Conservation (phyloP, 352 stramenopile species). For the Thalassiosira ordinaria region DNA sequence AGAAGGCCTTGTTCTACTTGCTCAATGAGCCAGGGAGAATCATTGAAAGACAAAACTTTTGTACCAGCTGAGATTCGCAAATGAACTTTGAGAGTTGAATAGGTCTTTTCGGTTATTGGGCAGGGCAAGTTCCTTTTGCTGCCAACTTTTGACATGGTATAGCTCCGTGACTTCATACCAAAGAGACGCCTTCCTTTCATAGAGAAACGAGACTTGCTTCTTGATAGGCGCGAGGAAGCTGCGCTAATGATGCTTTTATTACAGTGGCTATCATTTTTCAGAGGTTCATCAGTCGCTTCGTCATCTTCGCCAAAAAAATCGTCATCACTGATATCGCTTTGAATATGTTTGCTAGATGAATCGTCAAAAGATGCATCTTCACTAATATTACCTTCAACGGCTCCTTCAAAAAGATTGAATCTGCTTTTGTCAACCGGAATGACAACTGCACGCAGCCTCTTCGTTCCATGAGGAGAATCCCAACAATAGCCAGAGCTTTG, state of each 20-base stretch:
- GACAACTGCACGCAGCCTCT: conserved; percentile 48
- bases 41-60: conserved; percentile 67
- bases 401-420: conserved; percentile 6
- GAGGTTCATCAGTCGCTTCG: background rate
- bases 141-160: conserved; percentile 45
- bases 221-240: conserved; percentile 18
- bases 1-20: conserved; percentile 54
- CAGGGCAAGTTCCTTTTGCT: conserved; percentile 46
- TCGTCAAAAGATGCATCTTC: conserved; percentile 12
- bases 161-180: conserved; percentile 30
- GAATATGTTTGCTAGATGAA: too few relatives aligned
- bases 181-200: conserved; percentile 6
- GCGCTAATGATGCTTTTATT: conserved; percentile 29
- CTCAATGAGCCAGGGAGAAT: conserved; percentile 49
- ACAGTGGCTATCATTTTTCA: conserved; percentile 2
- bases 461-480: conserved; percentile 60
- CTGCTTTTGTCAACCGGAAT: conserved; percentile 28
- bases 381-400: background rate
- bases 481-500: conserved; percentile 62
- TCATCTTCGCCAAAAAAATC: too few relatives aligned
- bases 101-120: conserved; percentile 1
- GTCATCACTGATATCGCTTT: too few relatives aligned
- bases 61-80: conserved; percentile 54
- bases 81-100: conserved; percentile 27
- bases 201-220: conserved; percentile 6